Conservation (phyloP, 345 rosid genomes). For the Nephelium lappaceum region DNA sequence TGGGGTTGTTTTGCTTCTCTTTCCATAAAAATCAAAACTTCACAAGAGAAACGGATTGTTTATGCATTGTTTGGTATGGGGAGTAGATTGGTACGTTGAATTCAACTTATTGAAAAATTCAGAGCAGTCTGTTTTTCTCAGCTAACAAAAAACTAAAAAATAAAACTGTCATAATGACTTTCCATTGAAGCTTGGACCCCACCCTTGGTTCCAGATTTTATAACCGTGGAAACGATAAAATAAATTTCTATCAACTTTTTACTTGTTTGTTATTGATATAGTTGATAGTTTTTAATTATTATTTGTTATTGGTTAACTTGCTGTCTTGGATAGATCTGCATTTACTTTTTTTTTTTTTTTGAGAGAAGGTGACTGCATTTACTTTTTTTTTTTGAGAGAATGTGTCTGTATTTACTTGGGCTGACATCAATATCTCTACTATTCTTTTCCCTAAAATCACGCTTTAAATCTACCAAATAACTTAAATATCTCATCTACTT, state of each 20-base stretch:
- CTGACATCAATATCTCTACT: no score
- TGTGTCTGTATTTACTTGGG: no score
- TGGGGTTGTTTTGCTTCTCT: neutral
- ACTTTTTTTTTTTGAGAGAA: no score
- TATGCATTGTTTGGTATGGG: neutral
- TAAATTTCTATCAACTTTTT: neutral
- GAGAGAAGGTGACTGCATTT: no score
- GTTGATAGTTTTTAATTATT: neutral
- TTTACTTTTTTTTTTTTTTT: no score
- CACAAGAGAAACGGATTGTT: neutral
- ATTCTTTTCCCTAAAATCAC: no score
- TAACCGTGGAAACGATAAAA: neutral
- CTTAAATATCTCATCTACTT: no score
- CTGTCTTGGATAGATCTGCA: no score
- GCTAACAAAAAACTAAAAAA: neutral
- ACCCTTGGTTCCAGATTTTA: neutral
- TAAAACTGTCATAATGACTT: neutral
- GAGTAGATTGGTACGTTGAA: neutral
- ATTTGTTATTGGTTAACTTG: no score
- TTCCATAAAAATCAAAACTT: neutral
- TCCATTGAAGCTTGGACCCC: neutral
- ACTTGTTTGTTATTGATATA: no score
- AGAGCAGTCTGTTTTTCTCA: neutral
- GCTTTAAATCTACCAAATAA: no score
- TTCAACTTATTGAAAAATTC: neutral